phyloP scores from a whole-genome alignment of 2,329 filamentous ascomycete genomes.

The Diatrype stigma region DNA sequence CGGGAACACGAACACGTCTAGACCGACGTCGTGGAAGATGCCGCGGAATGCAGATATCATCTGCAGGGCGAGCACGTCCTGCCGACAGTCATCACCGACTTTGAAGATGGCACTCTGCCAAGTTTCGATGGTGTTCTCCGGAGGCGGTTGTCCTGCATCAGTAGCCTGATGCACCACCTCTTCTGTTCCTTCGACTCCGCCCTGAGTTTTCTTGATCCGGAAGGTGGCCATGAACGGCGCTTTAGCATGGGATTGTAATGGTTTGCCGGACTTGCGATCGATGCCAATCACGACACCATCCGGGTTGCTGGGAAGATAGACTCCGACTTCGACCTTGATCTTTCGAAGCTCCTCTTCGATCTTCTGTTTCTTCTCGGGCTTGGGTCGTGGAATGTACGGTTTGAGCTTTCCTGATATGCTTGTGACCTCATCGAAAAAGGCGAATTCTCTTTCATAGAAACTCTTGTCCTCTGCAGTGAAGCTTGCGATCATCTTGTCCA shows the following conservation, averaged over 20 bases:
- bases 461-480: slow-evolving; percentile 74
- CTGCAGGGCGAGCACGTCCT: slow-evolving; percentile 93
- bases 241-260: slow-evolving; percentile 95
- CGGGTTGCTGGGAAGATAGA: slow-evolving; percentile 95
- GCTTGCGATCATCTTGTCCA: slow-evolving; percentile 74
- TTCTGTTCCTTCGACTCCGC: slow-evolving; percentile 47
- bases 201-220: slow-evolving; percentile 79
- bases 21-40: slow-evolving; percentile 90
- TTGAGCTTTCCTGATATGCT: slow-evolving; percentile 92
- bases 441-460: slow-evolving; percentile 93
- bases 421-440: slow-evolving; percentile 98
- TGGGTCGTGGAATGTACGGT: slow-evolving; percentile 84
- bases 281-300: slow-evolving; percentile 97
- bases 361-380: slow-evolving; percentile 97
- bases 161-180: slow-evolving; percentile 46
- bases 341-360: slow-evolving; percentile 98
- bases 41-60: slow-evolving; percentile 97
- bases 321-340: slow-evolving; percentile 94
- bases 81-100: slow-evolving; percentile 95
- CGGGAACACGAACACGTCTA: slow-evolving; percentile 95
- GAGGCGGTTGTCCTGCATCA: slow-evolving; percentile 29
- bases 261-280: slow-evolving; percentile 95
- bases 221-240: slow-evolving; percentile 99
- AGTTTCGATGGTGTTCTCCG: slow-evolving; percentile 71
- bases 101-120: slow-evolving; percentile 99